phyloP scores from a whole-genome alignment of 108 stramenopile genomes.

The Pseudonitzschia multiseries region DNA sequence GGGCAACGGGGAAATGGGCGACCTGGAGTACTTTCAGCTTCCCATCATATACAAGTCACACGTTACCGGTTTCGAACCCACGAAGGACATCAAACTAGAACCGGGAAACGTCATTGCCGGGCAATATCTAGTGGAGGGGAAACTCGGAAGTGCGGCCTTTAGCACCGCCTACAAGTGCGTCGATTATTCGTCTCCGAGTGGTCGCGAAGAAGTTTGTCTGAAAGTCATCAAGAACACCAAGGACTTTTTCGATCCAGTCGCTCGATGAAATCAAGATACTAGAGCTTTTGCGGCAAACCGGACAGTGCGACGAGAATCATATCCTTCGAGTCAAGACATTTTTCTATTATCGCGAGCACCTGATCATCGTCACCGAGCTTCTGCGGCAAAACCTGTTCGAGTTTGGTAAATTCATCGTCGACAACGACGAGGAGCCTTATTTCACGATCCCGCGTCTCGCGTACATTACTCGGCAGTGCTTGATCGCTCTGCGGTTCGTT shows the following conservation, averaged over 20 bases:
- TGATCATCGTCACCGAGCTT: conserved; percentile 97
- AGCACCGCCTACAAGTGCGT: conserved; percentile 91
- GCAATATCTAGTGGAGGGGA: conserved; percentile 87
- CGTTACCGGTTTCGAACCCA: conserved; percentile 88
- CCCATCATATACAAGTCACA: conserved; percentile 85
- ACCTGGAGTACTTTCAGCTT: conserved; percentile 79
- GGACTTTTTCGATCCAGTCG: conserved; percentile 98
- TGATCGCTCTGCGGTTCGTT: conserved; percentile 91
- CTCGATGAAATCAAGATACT: conserved; percentile 98
- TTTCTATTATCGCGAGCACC: conserved; percentile 97
- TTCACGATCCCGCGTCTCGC: conserved; percentile 90
- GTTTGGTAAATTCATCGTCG: conserved; percentile 84
- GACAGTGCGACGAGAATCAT: conserved; percentile 75
- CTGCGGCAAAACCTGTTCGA: conserved; percentile 96
- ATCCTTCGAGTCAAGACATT: conserved; percentile 91
- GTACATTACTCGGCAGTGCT: conserved; percentile 81
- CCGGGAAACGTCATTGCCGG: conserved; percentile 87
- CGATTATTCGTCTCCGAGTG: conserved; percentile 79
- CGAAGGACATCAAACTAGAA: conserved; percentile 80
- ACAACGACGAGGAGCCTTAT: conserved; percentile 83
- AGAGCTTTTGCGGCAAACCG: conserved; percentile 79
- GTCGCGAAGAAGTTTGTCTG: conserved; percentile 87
- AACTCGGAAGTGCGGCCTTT: conserved; percentile 95
- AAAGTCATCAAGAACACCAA: conserved; percentile 99
- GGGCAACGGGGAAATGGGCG: conserved; percentile 72